These are phyloP conservation scores for Blastobotrys elegans DNA, from an alignment of 1,139 yeast species.

Conservation along the genomic window DNA sequence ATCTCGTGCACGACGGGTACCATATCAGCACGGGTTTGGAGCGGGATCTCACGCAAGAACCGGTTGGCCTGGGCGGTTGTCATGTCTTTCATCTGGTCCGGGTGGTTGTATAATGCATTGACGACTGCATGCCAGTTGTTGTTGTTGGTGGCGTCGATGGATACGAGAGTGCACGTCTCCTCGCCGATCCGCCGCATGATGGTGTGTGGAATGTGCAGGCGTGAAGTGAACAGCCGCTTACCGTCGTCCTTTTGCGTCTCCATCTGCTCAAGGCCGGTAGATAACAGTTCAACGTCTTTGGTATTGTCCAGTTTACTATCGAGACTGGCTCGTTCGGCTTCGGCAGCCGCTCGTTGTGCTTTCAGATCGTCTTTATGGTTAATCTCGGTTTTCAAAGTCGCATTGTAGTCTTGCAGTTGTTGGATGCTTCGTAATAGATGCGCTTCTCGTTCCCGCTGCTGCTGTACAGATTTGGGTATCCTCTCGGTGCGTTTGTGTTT, in stretches of 20 bases:
- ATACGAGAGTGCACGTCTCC: conserved; percentile 8
- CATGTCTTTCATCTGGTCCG: conserved; percentile 21
- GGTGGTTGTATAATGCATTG: conserved; percentile 18
- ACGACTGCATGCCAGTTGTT: conserved; percentile 27
- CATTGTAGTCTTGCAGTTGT: conserved; percentile 26
- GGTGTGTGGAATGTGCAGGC: conserved; percentile 16
- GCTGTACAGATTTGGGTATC: not conserved
- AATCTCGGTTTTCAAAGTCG: conserved; percentile 22
- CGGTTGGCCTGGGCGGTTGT: conserved; percentile 25
- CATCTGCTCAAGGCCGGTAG: conserved; percentile 16
- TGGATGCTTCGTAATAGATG: conserved; percentile 18
- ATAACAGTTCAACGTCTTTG: conserved; percentile 20
- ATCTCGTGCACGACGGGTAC: conserved; percentile 26
- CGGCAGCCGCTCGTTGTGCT: conserved; percentile 15
- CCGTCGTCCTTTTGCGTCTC: conserved; percentile 1
- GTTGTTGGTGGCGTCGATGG: conserved; percentile 4
- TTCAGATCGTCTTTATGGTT: conserved; percentile 21
- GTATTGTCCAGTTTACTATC: conserved; percentile 11
- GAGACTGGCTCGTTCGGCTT: conserved; percentile 10
- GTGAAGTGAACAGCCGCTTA: conserved; percentile 9
- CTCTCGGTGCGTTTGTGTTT: not conserved
- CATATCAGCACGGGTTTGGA: conserved; percentile 24
- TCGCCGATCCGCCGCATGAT: conserved; percentile 21
- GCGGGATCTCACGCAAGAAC: conserved; percentile 28
- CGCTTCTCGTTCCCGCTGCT: not conserved